These are phyloP conservation scores for Juncus inflexus DNA, from an alignment of 176 grass and related monocot species.

Conservation along the genomic window DNA sequence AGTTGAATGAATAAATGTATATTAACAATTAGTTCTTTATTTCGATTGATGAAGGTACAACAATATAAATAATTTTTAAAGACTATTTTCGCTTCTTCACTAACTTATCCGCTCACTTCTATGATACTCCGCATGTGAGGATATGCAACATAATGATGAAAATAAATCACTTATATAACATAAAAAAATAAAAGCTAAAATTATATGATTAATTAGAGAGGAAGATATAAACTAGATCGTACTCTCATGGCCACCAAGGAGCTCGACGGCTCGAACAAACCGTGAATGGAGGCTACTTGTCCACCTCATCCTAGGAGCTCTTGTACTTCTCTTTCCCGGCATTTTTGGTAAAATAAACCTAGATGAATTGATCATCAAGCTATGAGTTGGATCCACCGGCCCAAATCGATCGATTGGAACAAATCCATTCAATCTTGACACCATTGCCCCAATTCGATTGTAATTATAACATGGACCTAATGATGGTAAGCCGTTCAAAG, in stretches of 20 bases:
- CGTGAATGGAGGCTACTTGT: conserved; percentile 41
- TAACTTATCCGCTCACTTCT: too few relatives aligned
- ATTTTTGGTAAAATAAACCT: conserved; percentile 30
- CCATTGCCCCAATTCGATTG: conserved; percentile 2
- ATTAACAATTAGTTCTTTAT: too few relatives aligned
- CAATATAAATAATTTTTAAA: too few relatives aligned
- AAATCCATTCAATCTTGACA: background rate
- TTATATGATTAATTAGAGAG: background rate
- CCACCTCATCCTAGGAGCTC: conserved; percentile 50
- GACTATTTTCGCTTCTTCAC: too few relatives aligned
- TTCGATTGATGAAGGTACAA: too few relatives aligned
- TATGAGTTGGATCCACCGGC: conserved; percentile 18
- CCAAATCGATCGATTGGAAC: conserved; percentile 19
- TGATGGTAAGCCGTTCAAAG: conserved; percentile 6
- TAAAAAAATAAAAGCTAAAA: too few relatives aligned
- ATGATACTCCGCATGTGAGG: too few relatives aligned
- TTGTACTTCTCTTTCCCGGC: conserved; percentile 20
- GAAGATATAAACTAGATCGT: conserved; percentile 1
- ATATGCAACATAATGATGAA: too few relatives aligned
- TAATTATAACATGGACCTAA: conserved; percentile 11
- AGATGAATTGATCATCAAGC: conserved; percentile 12
- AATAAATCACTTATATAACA: too few relatives aligned
- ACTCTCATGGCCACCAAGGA: conserved; percentile 46
- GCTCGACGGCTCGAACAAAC: conserved; percentile 45
- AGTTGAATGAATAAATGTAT: too few relatives aligned